phyloP scores from a whole-genome alignment of 2,329 filamentous ascomycete genomes.

The Aspergillus quadrilineatus region DNA sequence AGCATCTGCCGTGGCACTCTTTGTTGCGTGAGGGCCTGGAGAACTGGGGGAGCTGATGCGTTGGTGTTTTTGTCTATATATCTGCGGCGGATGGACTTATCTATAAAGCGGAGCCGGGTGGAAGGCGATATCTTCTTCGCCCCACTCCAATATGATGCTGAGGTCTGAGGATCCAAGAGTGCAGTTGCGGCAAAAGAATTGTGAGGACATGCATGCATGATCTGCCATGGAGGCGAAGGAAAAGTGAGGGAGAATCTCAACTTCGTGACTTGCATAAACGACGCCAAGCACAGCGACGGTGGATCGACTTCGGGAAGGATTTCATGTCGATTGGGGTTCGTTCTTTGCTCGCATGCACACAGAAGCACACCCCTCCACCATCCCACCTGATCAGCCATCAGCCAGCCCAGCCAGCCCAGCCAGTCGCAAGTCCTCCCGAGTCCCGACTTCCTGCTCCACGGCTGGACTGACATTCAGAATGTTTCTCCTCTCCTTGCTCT shows the following conservation, averaged over 20 bases:
- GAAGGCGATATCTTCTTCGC: neutral
- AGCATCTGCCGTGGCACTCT: neutral
- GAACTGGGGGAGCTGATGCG: neutral
- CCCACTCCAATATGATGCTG: neutral
- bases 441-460: neutral
- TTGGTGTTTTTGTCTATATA: neutral
- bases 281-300: neutral
- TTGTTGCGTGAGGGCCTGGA: neutral
- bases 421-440: no score
- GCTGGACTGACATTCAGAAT: neutral
- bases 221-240: neutral
- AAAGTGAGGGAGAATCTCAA: neutral
- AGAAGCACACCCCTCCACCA: neutral
- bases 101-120: neutral
- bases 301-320: neutral
- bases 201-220: neutral
- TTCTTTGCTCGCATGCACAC: neutral
- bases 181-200: no score
- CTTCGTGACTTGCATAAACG: neutral
- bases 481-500: neutral
- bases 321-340: neutral
- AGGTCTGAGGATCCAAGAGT: no score
- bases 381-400: no score
- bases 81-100: neutral
- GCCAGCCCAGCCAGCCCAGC: no score